Conservation (phyloP, 148 eudicot genomes). For the Fagopyrum esculentum region DNA sequence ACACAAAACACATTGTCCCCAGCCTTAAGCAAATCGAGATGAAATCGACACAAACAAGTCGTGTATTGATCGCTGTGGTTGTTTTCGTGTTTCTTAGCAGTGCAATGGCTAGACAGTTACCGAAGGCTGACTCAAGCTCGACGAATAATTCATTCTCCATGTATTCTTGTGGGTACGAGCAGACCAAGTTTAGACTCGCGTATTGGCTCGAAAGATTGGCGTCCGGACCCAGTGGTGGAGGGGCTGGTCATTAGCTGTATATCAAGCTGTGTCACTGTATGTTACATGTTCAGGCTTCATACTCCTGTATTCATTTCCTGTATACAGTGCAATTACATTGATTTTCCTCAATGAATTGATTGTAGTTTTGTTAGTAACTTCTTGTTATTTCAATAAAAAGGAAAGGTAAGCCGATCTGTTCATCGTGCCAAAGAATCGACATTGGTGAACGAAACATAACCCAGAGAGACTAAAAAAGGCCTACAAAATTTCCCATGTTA, state of each 20-base stretch:
- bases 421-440: background rate
- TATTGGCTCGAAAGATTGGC: constrained; percentile 6
- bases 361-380: background rate
- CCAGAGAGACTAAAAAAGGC: background rate
- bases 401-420: background rate
- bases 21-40: background rate
- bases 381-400: background rate
- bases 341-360: background rate
- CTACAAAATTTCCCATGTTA: background rate
- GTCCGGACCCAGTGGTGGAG: background rate
- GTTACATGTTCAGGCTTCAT: background rate
- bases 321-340: background rate
- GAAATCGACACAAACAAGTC: background rate
- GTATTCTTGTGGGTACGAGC: background rate
- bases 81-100: background rate
- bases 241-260: background rate
- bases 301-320: background rate
- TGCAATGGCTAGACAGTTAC: background rate
- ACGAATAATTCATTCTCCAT: background rate
- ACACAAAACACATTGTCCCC: background rate
- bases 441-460: background rate
- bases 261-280: background rate
- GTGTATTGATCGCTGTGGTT: background rate
- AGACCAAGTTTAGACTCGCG: background rate
- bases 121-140: background rate